Percentiles rank a stretch among this genome's conserved stretches.
Conservation (phyloP, 352 stramenopile species). For the Globisporangium echinulatum region DNA sequence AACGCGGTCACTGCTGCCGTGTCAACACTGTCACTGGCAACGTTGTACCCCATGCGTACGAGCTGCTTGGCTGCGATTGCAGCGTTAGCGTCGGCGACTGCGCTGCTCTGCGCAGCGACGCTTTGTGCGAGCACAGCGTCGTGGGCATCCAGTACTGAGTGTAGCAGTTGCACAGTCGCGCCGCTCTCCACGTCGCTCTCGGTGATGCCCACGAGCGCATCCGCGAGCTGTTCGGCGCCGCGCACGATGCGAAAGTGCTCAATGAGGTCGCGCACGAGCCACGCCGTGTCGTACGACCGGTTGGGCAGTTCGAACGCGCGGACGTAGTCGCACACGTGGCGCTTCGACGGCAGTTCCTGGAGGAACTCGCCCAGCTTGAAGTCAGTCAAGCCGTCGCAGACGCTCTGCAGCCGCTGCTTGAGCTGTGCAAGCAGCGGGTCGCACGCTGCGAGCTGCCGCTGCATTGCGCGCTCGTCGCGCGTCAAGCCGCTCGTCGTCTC, state of each 20-base stretch:
- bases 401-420: slow-evolving; percentile 36
- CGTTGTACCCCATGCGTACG: slow-evolving; percentile 59
- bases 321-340: slow-evolving; percentile 82
- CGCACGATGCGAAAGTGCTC: slow-evolving; percentile 80
- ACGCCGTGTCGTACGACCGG: slow-evolving; percentile 40
- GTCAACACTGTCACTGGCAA: not conserved
- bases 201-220: slow-evolving; percentile 45
- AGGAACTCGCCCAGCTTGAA: slow-evolving; percentile 86
- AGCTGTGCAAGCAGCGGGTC: slow-evolving; percentile 46
- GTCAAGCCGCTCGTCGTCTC: slow-evolving; percentile 65
- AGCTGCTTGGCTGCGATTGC: slow-evolving; percentile 37
- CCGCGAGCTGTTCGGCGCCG: slow-evolving; percentile 40
- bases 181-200: slow-evolving; percentile 65
- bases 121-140: slow-evolving; percentile 35
- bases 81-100: slow-evolving; percentile 40
- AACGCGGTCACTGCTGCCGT: not conserved
- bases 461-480: slow-evolving; percentile 38
- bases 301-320: slow-evolving; percentile 41
- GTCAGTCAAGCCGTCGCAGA: slow-evolving; percentile 77
- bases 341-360: slow-evolving; percentile 89
- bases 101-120: slow-evolving; percentile 27
- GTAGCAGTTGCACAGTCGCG: slow-evolving; percentile 31
- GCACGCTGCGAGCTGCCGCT: slow-evolving; percentile 45
- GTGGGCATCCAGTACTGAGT: slow-evolving; percentile 33
- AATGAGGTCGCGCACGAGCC: slow-evolving; percentile 52